Conservation (phyloP, 1,284 basidiomycete species). For the Cutaneotrichosporon spelunceum region DNA sequence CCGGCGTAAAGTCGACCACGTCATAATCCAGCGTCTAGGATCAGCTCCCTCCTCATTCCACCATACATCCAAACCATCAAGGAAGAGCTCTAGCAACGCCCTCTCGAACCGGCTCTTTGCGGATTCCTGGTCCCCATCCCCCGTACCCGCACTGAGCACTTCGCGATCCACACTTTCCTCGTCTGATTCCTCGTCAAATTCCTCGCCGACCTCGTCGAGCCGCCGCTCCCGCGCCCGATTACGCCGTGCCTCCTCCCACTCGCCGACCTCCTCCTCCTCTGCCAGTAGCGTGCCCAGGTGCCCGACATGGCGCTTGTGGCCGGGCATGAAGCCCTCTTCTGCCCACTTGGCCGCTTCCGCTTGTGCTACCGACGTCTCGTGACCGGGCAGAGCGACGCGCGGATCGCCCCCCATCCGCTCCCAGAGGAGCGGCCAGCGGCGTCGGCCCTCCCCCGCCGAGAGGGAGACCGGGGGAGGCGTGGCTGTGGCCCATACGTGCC, state of each 20-base stretch:
- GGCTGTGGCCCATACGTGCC: conserved; percentile 32
- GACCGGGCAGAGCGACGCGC: conserved; percentile 9
- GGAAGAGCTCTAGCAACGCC: conserved; percentile 44
- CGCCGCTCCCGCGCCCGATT: conserved; percentile 39
- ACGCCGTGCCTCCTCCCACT: conserved; percentile 36
- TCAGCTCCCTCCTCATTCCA: not conserved
- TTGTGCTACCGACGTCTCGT: conserved; percentile 19
- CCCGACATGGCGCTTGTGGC: conserved; percentile 38
- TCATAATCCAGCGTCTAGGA: conserved; percentile 45
- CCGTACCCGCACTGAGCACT: conserved; percentile 2
- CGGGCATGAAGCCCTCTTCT: conserved; percentile 32
- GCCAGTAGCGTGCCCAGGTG: conserved; percentile 45
- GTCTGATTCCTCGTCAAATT: conserved; percentile 42
- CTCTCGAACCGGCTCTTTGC: conserved; percentile 42
- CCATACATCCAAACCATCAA: conserved; percentile 51
- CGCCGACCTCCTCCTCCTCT: conserved; percentile 46
- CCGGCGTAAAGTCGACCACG: conserved; percentile 44
- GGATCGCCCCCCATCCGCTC: conserved; percentile 44
- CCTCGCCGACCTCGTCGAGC: conserved; percentile 36
- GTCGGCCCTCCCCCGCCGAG: conserved; percentile 31
- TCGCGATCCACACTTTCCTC: conserved; percentile 23
- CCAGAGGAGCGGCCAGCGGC: conserved; percentile 49
- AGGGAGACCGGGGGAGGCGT: conserved; percentile 24
- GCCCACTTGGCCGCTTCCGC: conserved; percentile 38
- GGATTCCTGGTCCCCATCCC: conserved; percentile 33